Evolutionary conservation across 2,329 filamentous ascomycete genomes (phyloP).

Genomic region (Zasmidium citrigriseum): DNA sequence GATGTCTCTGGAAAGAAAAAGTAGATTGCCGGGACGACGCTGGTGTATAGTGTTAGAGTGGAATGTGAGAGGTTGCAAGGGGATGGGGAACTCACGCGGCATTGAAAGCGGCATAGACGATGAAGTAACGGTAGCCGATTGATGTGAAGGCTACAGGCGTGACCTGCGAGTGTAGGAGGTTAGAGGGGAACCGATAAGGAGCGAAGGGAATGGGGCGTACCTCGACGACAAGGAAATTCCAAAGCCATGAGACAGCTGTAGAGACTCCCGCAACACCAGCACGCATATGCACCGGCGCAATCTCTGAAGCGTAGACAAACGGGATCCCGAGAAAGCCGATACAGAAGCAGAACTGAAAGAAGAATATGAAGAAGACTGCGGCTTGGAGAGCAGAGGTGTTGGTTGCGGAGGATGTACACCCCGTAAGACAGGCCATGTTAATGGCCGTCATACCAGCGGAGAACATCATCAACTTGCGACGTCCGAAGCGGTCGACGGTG

Average conservation of each 20-base stretch:
- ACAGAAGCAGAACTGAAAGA: slow-evolving; percentile 26
- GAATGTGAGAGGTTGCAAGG: background rate
- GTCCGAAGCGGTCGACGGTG: slow-evolving; percentile 24
- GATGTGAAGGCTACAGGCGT: slow-evolving; percentile 50
- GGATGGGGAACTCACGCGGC: slow-evolving; percentile 39
- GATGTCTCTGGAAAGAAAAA: slow-evolving; percentile 48
- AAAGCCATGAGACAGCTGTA: slow-evolving; percentile 52
- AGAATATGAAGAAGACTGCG: slow-evolving; percentile 25
- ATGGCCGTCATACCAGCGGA: slow-evolving; percentile 23
- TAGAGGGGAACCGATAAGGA: background rate
- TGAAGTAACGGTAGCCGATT: slow-evolving; percentile 56
- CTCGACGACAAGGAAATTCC: slow-evolving; percentile 51
- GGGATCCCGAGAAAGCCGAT: slow-evolving; percentile 29
- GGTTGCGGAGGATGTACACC: slow-evolving; percentile 44
- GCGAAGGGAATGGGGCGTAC: slow-evolving; percentile 31
- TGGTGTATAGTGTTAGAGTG: background rate
- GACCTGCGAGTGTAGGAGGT: slow-evolving; percentile 41
- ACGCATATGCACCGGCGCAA: slow-evolving; percentile 29
- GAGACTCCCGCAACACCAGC: slow-evolving; percentile 41
- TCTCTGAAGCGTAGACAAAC: slow-evolving; percentile 24
- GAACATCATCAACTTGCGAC: slow-evolving; percentile 26
- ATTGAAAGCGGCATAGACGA: slow-evolving; percentile 50
- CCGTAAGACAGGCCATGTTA: slow-evolving; percentile 43
- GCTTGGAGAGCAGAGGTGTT: slow-evolving; percentile 33
- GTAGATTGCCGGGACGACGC: slow-evolving; percentile 13